These are phyloP conservation scores for Colletotrichum aenigma DNA, from an alignment of 2,329 filamentous ascomycete species.

Conservation along the genomic window DNA sequence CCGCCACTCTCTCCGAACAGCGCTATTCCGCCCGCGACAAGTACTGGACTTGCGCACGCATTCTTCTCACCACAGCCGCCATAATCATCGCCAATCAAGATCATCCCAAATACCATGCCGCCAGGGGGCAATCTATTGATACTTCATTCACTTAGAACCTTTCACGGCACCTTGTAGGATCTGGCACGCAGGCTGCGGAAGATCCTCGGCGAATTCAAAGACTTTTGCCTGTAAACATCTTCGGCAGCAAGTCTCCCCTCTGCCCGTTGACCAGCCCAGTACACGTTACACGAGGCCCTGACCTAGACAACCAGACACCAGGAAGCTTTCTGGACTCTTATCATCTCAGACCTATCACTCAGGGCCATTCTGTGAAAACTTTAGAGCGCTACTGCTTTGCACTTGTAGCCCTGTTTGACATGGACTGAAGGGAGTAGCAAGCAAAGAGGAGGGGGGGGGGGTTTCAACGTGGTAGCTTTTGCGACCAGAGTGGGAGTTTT, in stretches of 20 bases:
- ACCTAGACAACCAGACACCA: no score
- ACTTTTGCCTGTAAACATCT: not conserved
- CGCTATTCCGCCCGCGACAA: not conserved
- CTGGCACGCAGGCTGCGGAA: not conserved
- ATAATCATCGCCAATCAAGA: not conserved
- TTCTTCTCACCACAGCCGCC: not conserved
- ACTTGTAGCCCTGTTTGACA: not conserved
- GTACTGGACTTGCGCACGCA: not conserved
- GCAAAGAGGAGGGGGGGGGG: not conserved
- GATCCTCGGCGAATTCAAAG: not conserved
- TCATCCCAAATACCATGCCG: not conserved
- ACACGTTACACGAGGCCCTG: no score
- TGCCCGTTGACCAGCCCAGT: no score
- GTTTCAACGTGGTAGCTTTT: not conserved
- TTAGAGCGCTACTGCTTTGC: no score
- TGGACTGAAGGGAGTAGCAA: not conserved
- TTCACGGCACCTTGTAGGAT: not conserved
- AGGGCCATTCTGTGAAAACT: no score
- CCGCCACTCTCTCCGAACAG: not conserved
- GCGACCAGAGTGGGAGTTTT: not conserved
- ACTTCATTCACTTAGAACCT: not conserved
- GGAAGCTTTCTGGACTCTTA: not conserved
- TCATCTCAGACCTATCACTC: accelerated
- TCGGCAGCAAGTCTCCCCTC: not conserved
- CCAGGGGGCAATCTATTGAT: not conserved